These are phyloP conservation scores for Neckera pumila DNA, from an alignment of 225 moss, liverwort and hornwort species.

Conservation along the genomic window DNA sequence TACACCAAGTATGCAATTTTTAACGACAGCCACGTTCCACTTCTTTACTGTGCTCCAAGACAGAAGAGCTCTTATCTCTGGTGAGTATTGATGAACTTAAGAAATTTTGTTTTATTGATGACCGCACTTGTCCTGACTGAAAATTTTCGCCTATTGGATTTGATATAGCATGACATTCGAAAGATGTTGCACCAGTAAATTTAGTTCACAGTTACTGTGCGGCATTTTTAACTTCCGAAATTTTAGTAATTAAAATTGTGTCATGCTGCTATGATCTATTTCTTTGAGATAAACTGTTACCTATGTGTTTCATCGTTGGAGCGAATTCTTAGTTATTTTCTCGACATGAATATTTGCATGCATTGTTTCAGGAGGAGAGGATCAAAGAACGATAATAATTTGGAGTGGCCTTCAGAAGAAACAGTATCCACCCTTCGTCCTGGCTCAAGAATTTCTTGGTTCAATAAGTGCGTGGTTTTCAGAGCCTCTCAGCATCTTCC, in stretches of 20 bases:
- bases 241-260: neutral
- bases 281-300: neutral
- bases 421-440: conserved; percentile 60
- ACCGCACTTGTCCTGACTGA: neutral
- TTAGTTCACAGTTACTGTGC: neutral
- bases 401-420: conserved; percentile 70
- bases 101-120: neutral
- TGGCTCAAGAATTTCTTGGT: conserved; percentile 72
- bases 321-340: neutral
- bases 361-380: conserved; percentile 59
- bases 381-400: conserved; percentile 38
- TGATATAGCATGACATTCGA: neutral
- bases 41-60: conserved; percentile 71
- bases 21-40: conserved; percentile 74
- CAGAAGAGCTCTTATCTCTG: conserved; percentile 42
- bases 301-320: neutral
- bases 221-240: neutral
- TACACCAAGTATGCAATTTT: conserved; percentile 73
- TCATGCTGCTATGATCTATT: neutral
- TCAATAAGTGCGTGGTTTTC: conserved; percentile 48
- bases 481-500: neutral
- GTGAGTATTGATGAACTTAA: neutral
- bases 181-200: neutral
- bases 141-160: neutral
- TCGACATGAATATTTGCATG: neutral